A percentile compares a stretch with the other conserved stretches of the same genome.
Conservation (phyloP, 2,329 filamentous ascomycete genomes). For the Talaromyces rugulosus region DNA sequence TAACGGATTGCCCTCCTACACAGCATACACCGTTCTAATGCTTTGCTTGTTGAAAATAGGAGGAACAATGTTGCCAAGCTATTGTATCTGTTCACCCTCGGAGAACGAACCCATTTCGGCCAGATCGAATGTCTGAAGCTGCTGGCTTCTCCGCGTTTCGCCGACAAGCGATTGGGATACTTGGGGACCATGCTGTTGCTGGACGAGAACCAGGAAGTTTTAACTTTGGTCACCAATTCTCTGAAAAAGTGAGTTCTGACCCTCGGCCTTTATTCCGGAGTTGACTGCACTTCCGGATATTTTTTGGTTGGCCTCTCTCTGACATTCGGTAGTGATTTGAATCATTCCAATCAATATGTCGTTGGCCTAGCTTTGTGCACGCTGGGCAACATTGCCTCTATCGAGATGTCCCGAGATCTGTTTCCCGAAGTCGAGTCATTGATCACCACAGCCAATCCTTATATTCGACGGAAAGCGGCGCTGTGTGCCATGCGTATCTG, state of each 20-base stretch:
- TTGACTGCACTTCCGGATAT: background rate
- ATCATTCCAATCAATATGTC: conserved; percentile 97
- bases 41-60: conserved; percentile 45
- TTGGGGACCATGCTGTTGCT: conserved; percentile 92
- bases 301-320: conserved; percentile 22
- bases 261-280: background rate
- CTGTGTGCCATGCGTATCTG: conserved; percentile 99
- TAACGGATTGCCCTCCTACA: conserved; percentile 2
- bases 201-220: conserved; percentile 97
- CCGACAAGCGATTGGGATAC: conserved; percentile 94
- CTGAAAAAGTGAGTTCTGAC: conserved; percentile 75
- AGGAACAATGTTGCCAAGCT: conserved; percentile 99
- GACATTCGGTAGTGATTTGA: conserved; percentile 67
- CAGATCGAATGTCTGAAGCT: conserved; percentile 99
- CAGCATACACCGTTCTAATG: conserved; percentile 18
- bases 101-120: conserved; percentile 95
- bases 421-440: conserved; percentile 94
- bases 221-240: conserved; percentile 96
- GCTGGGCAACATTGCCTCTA: conserved; percentile 92
- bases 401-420: conserved; percentile 97
- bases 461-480: conserved; percentile 93
- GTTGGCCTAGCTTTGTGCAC: conserved; percentile 95
- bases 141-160: conserved; percentile 91
- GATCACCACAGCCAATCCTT: conserved; percentile 91
- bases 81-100: conserved; percentile 94